These are phyloP conservation scores for Boletus patriciae DNA, from an alignment of 768 basidiomycete species.

Conservation along the genomic window DNA sequence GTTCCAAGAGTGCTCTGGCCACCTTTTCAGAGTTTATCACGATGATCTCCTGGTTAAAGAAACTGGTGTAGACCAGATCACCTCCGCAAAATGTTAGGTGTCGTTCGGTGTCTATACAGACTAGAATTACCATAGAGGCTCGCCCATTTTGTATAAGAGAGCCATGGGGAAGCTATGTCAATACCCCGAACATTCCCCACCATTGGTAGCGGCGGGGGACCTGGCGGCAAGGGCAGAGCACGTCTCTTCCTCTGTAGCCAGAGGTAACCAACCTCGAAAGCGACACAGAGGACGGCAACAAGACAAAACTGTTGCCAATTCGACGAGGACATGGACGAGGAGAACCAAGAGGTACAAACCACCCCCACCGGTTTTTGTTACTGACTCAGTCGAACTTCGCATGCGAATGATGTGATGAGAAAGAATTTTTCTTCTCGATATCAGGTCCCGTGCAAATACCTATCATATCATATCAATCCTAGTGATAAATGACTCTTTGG, in stretches of 20 bases:
- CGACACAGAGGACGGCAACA: constrained; percentile 9
- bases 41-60: constrained; percentile 26
- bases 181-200: constrained; percentile 22
- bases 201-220: constrained; percentile 20
- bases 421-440: background rate
- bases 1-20: constrained; percentile 27
- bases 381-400: background rate
- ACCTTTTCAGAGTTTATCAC: constrained; percentile 30
- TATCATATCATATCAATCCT: background rate
- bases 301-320: constrained; percentile 16
- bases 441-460: background rate
- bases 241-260: constrained; percentile 3
- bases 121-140: constrained; percentile 13
- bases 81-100: constrained; percentile 15
- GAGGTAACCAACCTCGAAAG: constrained; percentile 2
- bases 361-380: constrained; percentile 5
- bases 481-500: background rate
- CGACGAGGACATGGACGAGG: background rate
- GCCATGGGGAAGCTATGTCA: constrained; percentile 14
- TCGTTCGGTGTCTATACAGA: background rate
- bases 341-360: background rate
- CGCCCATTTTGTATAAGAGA: constrained; percentile 22
- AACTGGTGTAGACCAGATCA: constrained; percentile 25
- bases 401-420: background rate
- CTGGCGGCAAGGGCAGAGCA: constrained; percentile 18